Evolutionary conservation across 106 monocot genomes (phyloP), one percentile per base, ranked within the genome.

Genomic region (Allium fistulosum): DNA sequence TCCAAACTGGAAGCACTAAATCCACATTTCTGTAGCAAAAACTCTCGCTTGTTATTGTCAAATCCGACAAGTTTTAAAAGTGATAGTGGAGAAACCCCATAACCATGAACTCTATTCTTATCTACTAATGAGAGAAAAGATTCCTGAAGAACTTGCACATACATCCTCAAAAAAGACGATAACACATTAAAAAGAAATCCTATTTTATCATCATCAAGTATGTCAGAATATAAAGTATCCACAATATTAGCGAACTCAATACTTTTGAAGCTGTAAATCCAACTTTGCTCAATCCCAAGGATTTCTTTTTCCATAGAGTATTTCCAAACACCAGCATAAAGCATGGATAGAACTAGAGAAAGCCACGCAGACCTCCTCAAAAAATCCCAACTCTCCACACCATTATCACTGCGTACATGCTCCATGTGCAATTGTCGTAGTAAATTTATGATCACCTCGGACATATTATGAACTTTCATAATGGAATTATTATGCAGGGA

Each of bases 1-100:
- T 87, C 85, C 67, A 99, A 63, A 61, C 72, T 52, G 45, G 72
- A 69, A 65, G 62, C 37, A 69, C 71, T 73, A 65, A 18, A 75
- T 74, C 73, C 84, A 78, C 63, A 65, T 62, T 80, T 90, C 52
- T 78, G 66, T 72, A 87, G 73, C 69, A 93, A 61, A 63, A 81
- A 46, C 61, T 81, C 78, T 10, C 77, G 84, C 63, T 72, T 81
- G 46, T 49, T 63, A 67, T 77, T 79, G 51, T 87, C 85, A 81
- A 87, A 78, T 9, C 67, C 53, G 46, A 72, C 69, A 63, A 87
- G 80, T 66, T 90, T 99, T 57, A 93, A 75, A 58, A 93, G 69
- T 52, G 87, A 59, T 50, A 78, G 57, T 58, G 87, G 77, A 76
- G 84, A 90, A 72, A 85, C 83, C 11, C 49, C 70, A 78, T 81